Conservation (phyloP, 345 rosid species). For the Euphorbia tirucalli region DNA sequence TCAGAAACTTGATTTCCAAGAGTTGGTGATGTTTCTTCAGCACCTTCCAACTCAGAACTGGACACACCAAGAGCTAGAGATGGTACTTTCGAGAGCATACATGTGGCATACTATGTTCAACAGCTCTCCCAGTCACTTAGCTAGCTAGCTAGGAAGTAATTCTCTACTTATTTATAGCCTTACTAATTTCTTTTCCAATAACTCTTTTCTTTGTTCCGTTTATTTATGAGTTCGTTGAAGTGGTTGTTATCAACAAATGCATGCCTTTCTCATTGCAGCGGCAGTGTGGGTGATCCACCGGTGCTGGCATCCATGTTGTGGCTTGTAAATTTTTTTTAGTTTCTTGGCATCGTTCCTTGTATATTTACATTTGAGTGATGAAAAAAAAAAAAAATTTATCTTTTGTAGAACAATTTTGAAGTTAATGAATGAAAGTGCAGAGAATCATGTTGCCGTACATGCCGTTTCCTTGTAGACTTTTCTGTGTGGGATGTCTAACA, state of each 20-base stretch:
- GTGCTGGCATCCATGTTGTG: constrained; percentile 2
- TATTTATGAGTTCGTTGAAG: neutral
- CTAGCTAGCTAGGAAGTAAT: constrained; percentile 3
- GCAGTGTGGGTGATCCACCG: neutral
- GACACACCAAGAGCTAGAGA: constrained; percentile 89
- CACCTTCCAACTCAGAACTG: constrained; percentile 89
- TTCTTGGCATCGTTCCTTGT: neutral
- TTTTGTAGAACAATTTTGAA: constrained; percentile 3
- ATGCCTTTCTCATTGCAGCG: neutral
- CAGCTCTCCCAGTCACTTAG: constrained; percentile 11
- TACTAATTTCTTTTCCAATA: neutral
- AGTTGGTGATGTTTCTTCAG: constrained; percentile 97
- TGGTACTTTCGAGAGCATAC: neutral
- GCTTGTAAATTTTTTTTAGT: neutral
- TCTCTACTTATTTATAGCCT: neutral
- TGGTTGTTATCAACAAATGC: neutral
- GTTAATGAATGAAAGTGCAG: constrained; percentile 1
- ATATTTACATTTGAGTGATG: neutral
- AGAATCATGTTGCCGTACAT: neutral
- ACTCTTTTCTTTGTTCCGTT: neutral
- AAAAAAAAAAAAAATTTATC: neutral
- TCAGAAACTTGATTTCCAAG: constrained; percentile 92
- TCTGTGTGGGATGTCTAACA: neutral
- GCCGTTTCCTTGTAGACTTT: neutral
- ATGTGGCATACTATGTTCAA: constrained; percentile 11